Evolutionary conservation across 2,329 filamentous ascomycete species (phyloP).

Genomic region (Penicillium hesseltinei): DNA sequence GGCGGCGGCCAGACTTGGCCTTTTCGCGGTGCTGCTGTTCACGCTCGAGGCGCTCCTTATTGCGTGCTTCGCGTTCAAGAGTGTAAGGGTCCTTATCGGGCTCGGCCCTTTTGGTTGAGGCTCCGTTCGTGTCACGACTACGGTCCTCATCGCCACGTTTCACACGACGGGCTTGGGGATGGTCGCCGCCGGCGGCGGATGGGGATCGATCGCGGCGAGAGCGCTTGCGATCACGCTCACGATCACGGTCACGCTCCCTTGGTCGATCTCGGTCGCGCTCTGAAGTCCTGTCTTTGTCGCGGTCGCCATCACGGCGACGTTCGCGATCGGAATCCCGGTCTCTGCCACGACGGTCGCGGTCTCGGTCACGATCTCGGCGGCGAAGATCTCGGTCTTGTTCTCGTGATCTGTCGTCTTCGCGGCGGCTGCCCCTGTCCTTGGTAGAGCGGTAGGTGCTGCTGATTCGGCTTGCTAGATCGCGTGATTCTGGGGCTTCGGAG

Average conservation of each 20-base stretch:
- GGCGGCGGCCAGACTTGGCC: conserved; percentile 33
- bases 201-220: conserved; percentile 43
- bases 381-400: conserved; percentile 24
- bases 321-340: conserved; percentile 37
- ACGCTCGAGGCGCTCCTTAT: conserved; percentile 60
- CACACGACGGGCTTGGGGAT: conserved; percentile 35
- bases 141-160: conserved; percentile 35
- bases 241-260: conserved; percentile 24
- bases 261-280: conserved; percentile 31
- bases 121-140: conserved; percentile 21
- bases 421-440: conserved; percentile 30
- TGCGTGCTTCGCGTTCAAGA: conserved; percentile 68
- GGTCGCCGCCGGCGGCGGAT: conserved; percentile 33
- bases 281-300: conserved; percentile 37
- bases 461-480: conserved; percentile 28
- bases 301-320: conserved; percentile 25
- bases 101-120: conserved; percentile 18
- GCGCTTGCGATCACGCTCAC: conserved; percentile 49
- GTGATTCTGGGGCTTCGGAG: conserved; percentile 19
- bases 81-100: conserved; percentile 66
- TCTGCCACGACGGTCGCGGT: conserved; percentile 39
- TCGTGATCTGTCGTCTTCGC: conserved; percentile 30
- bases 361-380: conserved; percentile 25
- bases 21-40: conserved; percentile 65
- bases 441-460: conserved; percentile 27